A percentile compares a stretch with the other conserved stretches of the same genome.
phyloP scores from a whole-genome alignment of 768 basidiomycete genomes.

The Tephrocybe sp. region DNA sequence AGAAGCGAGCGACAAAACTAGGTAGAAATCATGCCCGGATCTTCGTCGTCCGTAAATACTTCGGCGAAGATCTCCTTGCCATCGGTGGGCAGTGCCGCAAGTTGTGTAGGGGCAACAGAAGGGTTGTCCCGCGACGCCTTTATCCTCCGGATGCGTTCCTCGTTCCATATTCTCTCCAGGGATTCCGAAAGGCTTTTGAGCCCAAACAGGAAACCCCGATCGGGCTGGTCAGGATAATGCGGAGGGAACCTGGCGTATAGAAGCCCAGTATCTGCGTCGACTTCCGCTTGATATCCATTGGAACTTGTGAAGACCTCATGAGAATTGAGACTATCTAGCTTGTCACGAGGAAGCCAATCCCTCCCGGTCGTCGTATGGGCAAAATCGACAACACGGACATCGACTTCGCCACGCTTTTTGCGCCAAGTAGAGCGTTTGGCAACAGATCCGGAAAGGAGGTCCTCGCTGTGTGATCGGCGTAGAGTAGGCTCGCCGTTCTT shows the following conservation, averaged over 20 bases:
- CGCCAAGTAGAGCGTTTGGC: constrained; percentile 61
- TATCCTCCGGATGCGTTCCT: constrained; percentile 71
- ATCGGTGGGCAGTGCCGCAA: constrained; percentile 63
- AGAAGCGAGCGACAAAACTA: constrained; percentile 27
- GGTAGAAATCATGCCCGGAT: constrained; percentile 75
- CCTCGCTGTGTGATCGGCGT: constrained; percentile 79
- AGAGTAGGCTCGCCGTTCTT: constrained; percentile 46
- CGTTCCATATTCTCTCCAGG: constrained; percentile 84
- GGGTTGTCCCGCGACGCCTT: constrained; percentile 62
- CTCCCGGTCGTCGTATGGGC: constrained; percentile 96
- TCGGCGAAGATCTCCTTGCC: constrained; percentile 80
- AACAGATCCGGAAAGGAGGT: constrained; percentile 66
- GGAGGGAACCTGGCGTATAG: constrained; percentile 94
- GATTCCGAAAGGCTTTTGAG: constrained; percentile 75
- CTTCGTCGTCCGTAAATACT: constrained; percentile 65
- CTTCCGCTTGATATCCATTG: constrained; percentile 78
- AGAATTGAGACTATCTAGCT: constrained; percentile 37
- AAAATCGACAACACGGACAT: constrained; percentile 96
- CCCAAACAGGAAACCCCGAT: constrained; percentile 92
- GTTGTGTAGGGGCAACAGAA: constrained; percentile 40
- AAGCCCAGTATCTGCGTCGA: constrained; percentile 79
- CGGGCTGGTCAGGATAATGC: constrained; percentile 83
- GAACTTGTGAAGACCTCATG: constrained; percentile 52
- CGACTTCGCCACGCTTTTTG: constrained; percentile 85
- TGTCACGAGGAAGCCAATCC: constrained; percentile 77